phyloP scores from a whole-genome alignment of 495 filamentous ascomycete genomes.

The Apiosordaria backusii region DNA sequence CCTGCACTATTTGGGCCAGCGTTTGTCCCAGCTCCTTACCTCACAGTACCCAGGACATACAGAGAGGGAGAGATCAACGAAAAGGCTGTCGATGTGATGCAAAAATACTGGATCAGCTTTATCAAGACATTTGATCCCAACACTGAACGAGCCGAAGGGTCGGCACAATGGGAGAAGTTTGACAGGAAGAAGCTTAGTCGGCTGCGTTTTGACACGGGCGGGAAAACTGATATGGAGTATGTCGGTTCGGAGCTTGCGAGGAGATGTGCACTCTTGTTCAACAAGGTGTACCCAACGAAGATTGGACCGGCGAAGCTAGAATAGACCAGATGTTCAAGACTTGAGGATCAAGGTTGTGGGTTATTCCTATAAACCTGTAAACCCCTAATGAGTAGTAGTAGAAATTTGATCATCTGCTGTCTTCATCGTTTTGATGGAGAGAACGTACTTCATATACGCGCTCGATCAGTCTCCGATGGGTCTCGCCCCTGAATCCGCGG shows the following conservation, averaged over 20 bases:
- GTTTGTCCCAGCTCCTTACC: constrained; percentile 16
- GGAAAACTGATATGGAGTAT: constrained; percentile 55
- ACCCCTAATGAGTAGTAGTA: background rate
- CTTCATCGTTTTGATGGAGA: background rate
- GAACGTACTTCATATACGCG: background rate
- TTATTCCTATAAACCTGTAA: background rate
- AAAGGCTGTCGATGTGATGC: constrained; percentile 53
- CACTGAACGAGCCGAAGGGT: constrained; percentile 26
- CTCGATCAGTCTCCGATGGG: background rate
- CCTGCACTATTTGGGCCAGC: constrained; percentile 56
- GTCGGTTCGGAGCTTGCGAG: constrained; percentile 43
- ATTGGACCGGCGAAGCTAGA: background rate
- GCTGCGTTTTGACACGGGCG: constrained; percentile 53
- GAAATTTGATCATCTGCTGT: background rate
- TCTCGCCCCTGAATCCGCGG: background rate
- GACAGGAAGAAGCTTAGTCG: constrained; percentile 37
- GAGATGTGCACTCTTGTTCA: constrained; percentile 51
- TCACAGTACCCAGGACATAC: constrained; percentile 51
- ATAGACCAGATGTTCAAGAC: background rate
- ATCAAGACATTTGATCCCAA: constrained; percentile 64
- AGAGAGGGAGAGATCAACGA: constrained; percentile 45
- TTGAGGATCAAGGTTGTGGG: too few species aligned
- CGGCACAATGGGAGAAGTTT: constrained; percentile 33
- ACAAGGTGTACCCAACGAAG: background rate
- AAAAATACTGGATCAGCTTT: constrained; percentile 68